Base-by-base conservation (phyloP, 1,139 yeast genomes). In the Candida labiduridarum region DNA sequence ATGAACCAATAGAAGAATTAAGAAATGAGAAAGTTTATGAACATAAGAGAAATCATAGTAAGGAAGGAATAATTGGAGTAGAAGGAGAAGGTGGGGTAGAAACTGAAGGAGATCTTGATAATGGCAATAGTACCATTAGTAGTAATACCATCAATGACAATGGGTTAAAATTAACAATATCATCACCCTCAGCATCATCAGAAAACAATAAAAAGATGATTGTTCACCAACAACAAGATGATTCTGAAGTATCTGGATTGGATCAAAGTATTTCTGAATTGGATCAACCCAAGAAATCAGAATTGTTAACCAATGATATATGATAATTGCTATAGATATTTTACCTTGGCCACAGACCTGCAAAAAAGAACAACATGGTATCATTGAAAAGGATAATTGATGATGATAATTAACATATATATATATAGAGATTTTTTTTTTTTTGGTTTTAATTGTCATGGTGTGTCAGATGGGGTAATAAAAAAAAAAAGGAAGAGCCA, bases 1-100 rank as follows among this genome's bases (percentile, higher is more conserved):
- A 65, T 25, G 60, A 63, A n/a, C 53, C 67, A 36, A 67, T 76
- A 46, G 77, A 72, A 44, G 57, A 63, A 31, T 65, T 76, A 44
- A 72, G 71, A 57, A 52, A 60, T 38, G 79, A 74, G 48, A 75
- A 74, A 52, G 61, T 60, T 51, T 56, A 54, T 44, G 41, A 38
- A 5, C 34, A 39, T 18, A 34, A 52, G 27, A 47, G 48, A 38
- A 41, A 42, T 36, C 46, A 41, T 27, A 41, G 35, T 33, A 55
- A 49, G 41, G 41, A 45, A 11, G 14, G 14, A 14, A 25, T 25
- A 25, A 25, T 8, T 25, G 29, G 34, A 30, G n/a, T 8, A 47
- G 15, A 48, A 44, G 35, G 39, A 12, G n/a, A 33, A 6, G 39
- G 29, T 27, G 19, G 33, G 19, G 30, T 22, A 22, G 25, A 25